Evolutionary conservation across 106 monocot species (phyloP), one percentile per base, ranked within the genome.

Genomic region (Hemerocallis citrina): DNA sequence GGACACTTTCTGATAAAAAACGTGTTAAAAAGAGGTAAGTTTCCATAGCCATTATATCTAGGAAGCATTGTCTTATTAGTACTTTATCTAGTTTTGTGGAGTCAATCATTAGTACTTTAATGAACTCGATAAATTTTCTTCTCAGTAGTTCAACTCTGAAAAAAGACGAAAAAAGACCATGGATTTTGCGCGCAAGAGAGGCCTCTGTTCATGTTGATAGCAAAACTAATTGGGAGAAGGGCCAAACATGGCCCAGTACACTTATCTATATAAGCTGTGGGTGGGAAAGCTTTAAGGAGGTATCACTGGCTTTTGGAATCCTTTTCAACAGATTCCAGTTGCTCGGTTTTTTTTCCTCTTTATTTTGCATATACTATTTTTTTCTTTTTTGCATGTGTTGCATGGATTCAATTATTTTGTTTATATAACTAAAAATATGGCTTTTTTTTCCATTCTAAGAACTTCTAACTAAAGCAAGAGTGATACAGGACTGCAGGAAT

Each of bases 231-330:
- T 69, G 59, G 51, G 91, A 84, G 28, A 70, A 55, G 57, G 70
- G 60, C 65, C 68, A 77, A 40, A 66, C 67, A 44, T 98, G 87
- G 87, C 91, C 96, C 20, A 52, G 71, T 52, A 91, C 87, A 49
- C 77, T 98, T 31, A 85, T 98, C 39, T 98, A 98, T 68, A 91
- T 98, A 55, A 98, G 96, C 64, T 98, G 96, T 75, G 84, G 96
- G 55, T 98, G 91, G 96, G 84, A 98, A 69, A 91, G 91, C 74
- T 98, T 98, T 64, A 88, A 82, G 62, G 71, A 90, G 96, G 96
- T 98, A 84, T 48, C 63, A 22, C 20, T 30, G 22, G 21, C n/a
- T 21, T 10, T 55, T 11, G 29, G 1, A 28, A 62, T 52, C 23
- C 50, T 9, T 52, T 7, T 12, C 11, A 67, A 28, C 8, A 5